Conservation (phyloP, 108 stramenopile species). For the Licmophora abbreviata region DNA sequence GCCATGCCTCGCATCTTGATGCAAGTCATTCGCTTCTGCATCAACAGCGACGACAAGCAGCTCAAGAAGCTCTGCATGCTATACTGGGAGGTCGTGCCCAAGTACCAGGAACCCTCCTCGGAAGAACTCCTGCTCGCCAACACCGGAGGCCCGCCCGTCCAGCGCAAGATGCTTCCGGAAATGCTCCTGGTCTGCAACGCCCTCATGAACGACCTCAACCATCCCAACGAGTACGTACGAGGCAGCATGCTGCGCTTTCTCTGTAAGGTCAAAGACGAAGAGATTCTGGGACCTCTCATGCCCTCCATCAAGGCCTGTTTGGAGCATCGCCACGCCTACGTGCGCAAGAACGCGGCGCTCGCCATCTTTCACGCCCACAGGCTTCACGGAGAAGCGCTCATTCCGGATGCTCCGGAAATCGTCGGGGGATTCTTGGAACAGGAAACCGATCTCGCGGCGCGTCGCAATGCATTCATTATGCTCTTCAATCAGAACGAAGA, state of each 20-base stretch:
- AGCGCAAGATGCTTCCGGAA: conserved; percentile 93
- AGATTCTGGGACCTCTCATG: conserved; percentile 95
- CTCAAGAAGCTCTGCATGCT: conserved; percentile 98
- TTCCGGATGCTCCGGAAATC: conserved; percentile 97
- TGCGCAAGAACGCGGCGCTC: conserved; percentile 96
- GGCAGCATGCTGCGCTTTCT: conserved; percentile 98
- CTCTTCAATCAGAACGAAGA: conserved; percentile 94
- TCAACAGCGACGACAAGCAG: conserved; percentile 96
- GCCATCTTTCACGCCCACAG: conserved; percentile 91
- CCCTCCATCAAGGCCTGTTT: conserved; percentile 91
- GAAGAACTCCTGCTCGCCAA: conserved; percentile 67
- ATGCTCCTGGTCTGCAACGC: conserved; percentile 99
- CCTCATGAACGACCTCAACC: conserved; percentile 96
- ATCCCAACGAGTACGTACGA: conserved; percentile 98
- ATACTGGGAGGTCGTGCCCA: conserved; percentile 99
- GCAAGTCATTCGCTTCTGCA: conserved; percentile 98
- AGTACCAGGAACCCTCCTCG: conserved; percentile 81
- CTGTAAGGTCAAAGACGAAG: conserved; percentile 96
- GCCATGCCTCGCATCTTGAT: conserved; percentile 95
- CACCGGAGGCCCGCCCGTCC: conserved; percentile 56
- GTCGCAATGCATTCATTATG: conserved; percentile 99
- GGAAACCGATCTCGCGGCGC: conserved; percentile 89
- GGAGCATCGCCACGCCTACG: conserved; percentile 95
- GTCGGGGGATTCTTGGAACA: conserved; percentile 77
- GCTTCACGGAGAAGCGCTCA: conserved; percentile 78